A percentile compares a stretch with the other conserved stretches of the same genome.
Conservation (phyloP, 139 green algal genomes). For the Picochlorum sp. region DNA sequence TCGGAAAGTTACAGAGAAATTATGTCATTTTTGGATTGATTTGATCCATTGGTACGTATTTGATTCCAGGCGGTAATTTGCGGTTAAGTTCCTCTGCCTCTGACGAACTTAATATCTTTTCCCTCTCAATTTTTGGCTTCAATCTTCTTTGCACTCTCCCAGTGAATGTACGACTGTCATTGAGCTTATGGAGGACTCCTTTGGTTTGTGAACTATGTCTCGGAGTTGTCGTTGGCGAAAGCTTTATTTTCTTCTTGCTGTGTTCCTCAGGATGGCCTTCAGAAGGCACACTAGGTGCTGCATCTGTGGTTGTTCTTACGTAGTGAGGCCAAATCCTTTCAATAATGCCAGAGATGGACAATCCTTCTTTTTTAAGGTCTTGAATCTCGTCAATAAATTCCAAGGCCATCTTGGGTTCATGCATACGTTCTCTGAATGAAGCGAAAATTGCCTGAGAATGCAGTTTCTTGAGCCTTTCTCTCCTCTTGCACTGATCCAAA, state of each 20-base stretch:
- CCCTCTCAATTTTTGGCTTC: neutral
- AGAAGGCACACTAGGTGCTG: too few species aligned
- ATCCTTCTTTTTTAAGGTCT: neutral
- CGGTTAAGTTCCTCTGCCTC: conserved; percentile 2
- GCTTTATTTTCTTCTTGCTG: too few species aligned
- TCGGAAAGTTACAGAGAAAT: too few species aligned
- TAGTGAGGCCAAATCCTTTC: too few species aligned
- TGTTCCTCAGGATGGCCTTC: too few species aligned
- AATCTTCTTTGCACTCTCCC: neutral
- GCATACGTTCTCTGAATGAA: neutral
- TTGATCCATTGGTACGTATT: conserved; percentile 2
- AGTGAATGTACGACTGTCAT: neutral
- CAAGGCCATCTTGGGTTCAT: neutral
- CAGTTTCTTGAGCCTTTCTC: conserved; percentile 36
- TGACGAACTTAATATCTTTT: neutral
- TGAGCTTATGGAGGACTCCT: neutral
- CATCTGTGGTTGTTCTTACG: too few species aligned
- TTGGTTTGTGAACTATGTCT: neutral
- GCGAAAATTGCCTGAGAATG: neutral
- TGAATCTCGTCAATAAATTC: neutral
- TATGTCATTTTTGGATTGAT: neutral
- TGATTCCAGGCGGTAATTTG: neutral
- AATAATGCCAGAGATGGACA: too few species aligned
- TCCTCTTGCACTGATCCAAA: conserved; percentile 24
- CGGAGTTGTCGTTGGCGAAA: neutral